Percentiles rank a stretch among this genome's conserved stretches.
These are phyloP conservation scores for Microthlaspi erraticum DNA, from an alignment of 345 rosid species.

Conservation along the genomic window DNA sequence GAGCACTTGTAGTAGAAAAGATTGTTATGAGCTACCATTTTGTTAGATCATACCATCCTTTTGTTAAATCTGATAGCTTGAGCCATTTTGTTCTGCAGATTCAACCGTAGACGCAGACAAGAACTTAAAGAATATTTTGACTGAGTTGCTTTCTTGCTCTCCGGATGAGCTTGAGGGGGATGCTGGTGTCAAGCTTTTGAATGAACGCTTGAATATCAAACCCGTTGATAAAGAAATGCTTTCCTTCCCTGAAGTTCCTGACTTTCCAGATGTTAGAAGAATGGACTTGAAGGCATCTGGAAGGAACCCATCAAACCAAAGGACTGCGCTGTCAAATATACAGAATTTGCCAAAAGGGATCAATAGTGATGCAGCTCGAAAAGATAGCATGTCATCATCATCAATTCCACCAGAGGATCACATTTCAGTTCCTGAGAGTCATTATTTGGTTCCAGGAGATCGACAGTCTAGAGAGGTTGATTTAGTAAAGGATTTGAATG, in stretches of 20 bases:
- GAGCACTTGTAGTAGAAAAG: conserved; percentile 24
- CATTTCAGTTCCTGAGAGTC: conserved; percentile 53
- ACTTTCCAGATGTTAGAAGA: conserved; percentile 54
- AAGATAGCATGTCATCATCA: conserved; percentile 46
- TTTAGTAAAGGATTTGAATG: conserved; percentile 40
- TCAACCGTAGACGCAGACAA: conserved; percentile 51
- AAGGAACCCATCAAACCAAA: conserved; percentile 50
- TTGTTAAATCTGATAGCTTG: conserved; percentile 34
- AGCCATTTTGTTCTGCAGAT: conserved; percentile 45
- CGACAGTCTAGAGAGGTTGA: conserved; percentile 48
- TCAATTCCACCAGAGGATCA: conserved; percentile 60
- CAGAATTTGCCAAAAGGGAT: conserved; percentile 53
- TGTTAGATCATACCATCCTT: conserved; percentile 29
- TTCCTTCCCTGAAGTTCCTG: conserved; percentile 66
- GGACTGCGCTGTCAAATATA: conserved; percentile 57
- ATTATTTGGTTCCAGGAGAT: conserved; percentile 44
- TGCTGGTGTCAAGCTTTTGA: conserved; percentile 57
- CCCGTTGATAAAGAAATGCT: conserved; percentile 54
- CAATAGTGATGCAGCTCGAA: conserved; percentile 46
- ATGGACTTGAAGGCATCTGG: conserved; percentile 54
- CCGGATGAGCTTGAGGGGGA: conserved; percentile 67
- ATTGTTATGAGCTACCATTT: conserved; percentile 9
- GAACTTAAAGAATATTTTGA: conserved; percentile 53
- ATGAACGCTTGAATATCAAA: conserved; percentile 66
- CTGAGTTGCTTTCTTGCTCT: conserved; percentile 55